Evolutionary conservation across 1,284 basidiomycete species (phyloP).

Genomic region (Albatrellus sp.): DNA sequence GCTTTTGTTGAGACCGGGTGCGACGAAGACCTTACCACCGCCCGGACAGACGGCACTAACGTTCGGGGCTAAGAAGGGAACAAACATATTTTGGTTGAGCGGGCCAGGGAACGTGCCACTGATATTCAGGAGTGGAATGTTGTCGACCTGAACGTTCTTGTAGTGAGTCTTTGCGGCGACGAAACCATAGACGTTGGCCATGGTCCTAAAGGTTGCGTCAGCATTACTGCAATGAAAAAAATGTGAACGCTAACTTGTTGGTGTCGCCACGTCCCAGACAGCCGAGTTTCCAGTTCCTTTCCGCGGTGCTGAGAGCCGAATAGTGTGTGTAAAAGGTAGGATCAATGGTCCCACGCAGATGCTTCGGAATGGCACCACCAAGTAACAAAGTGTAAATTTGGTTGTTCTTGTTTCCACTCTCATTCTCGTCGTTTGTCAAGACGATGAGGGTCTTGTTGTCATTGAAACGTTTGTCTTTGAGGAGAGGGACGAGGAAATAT

Average conservation of each 20-base stretch:
- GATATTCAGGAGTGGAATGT: conserved; percentile 19
- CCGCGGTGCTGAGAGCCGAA: conserved; percentile 43
- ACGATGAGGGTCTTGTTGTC: conserved; percentile 33
- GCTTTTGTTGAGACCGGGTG: conserved; percentile 19
- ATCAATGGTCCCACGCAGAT: conserved; percentile 34
- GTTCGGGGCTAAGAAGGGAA: conserved; percentile 32
- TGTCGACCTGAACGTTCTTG: conserved; percentile 22
- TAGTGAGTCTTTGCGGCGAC: conserved; percentile 29
- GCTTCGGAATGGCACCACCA: conserved; percentile 34
- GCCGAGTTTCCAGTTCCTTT: conserved; percentile 54
- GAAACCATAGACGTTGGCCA: conserved; percentile 35
- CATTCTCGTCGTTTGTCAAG: conserved; percentile 39
- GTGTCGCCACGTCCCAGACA: conserved; percentile 46
- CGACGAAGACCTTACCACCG: conserved; percentile 26
- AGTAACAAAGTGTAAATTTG: conserved; percentile 35
- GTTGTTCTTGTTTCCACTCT: conserved; percentile 33
- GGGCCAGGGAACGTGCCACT: conserved; percentile 18
- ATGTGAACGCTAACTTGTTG: conserved; percentile 19
- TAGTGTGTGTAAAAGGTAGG: conserved; percentile 55
- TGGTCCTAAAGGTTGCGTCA: conserved; percentile 12
- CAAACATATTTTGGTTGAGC: conserved; percentile 21
- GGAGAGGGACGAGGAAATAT: conserved; percentile 40
- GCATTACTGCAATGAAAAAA: background rate
- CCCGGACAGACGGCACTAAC: conserved; percentile 24
- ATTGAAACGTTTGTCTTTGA: conserved; percentile 31